Evolutionary conservation across 2,329 filamentous ascomycete genomes (phyloP).

Genomic region (Apiospora phragmitis): DNA sequence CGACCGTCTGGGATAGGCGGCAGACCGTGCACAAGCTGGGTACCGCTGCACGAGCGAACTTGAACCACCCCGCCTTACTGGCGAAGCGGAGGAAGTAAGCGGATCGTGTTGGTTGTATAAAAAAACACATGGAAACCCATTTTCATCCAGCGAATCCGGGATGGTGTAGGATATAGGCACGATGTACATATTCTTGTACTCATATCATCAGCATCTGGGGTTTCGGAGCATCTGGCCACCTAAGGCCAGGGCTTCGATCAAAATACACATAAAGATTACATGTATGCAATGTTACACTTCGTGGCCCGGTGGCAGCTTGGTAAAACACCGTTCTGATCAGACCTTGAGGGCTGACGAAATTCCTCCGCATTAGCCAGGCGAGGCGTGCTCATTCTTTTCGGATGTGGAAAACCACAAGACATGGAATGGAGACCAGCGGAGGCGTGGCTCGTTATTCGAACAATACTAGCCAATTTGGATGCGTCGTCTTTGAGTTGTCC

Average conservation of each 20-base stretch:
- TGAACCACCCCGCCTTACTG: conserved; percentile 38
- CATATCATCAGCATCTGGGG: conserved; percentile 1
- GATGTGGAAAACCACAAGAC: not conserved
- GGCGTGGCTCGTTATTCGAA: not conserved
- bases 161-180: conserved; percentile 4
- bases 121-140: not conserved
- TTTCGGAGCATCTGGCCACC: not conserved
- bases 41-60: conserved; percentile 76
- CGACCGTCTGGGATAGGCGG: conserved; percentile 81
- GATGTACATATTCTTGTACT: not conserved
- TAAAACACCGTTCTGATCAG: not conserved
- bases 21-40: conserved; percentile 76
- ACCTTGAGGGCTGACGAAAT: no score
- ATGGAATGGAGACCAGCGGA: not conserved
- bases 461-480: not conserved
- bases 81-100: conserved; percentile 10
- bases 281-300: not conserved
- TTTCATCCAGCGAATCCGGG: not conserved
- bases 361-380: not conserved
- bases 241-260: not conserved
- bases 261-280: not conserved
- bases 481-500: not conserved
- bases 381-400: not conserved
- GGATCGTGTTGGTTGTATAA: not conserved
- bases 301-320: not conserved